Evolutionary conservation across 352 stramenopile genomes (phyloP), one percentile per base, ranked within the genome.

Genomic region (Phytophthora cactorum): DNA sequence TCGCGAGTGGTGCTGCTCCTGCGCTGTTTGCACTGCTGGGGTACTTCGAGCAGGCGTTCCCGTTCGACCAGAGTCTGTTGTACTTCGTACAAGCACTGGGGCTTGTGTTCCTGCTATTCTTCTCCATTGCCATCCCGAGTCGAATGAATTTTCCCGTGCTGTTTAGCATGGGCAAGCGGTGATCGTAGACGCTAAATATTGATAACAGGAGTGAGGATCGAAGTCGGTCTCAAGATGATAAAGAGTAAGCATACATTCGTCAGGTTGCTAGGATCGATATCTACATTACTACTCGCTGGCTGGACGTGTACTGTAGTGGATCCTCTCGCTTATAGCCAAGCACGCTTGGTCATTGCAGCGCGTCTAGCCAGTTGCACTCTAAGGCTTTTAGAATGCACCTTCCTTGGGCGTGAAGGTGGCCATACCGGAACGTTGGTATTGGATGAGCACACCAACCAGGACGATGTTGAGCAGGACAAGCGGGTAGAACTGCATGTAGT

Each of bases 141-240:
- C 80, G 86, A 41, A 79, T 94, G 76, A 94, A 94, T 51, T 94
- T 94, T 44, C 86, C 86, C 3, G 75, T 91, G 72, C 72, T 94
- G 8, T 92, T 94, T 49, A 80, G 81, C 52, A 91, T 92, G 84
- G 84, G 79, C 9, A 93, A 93, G 66, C 70, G 85, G 69, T 93
- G 66, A 89, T 34, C 27, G 29, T n/a, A 50, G 44, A 52, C 22
- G 6, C 25, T 22, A 22, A 36, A n/a, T 25, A 31, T 4, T 46
- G 31, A 52, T 57, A 49, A n/a, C 27, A 32, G 31, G 15, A 53
- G 27, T 31, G 32, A 28, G 27, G 7, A 41, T 44, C 29, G 17
- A 43, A 43, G 12, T 55, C 29, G 36, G 50, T 62, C 43, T 69
- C 47, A 58, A 22, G 49, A 62, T 66, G 52, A 70, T 73, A 70